Percentiles rank a stretch among this genome's conserved stretches.
Evolutionary conservation across 2,329 filamentous ascomycete species (phyloP).

Genomic region (Madurella mycetomatis): DNA sequence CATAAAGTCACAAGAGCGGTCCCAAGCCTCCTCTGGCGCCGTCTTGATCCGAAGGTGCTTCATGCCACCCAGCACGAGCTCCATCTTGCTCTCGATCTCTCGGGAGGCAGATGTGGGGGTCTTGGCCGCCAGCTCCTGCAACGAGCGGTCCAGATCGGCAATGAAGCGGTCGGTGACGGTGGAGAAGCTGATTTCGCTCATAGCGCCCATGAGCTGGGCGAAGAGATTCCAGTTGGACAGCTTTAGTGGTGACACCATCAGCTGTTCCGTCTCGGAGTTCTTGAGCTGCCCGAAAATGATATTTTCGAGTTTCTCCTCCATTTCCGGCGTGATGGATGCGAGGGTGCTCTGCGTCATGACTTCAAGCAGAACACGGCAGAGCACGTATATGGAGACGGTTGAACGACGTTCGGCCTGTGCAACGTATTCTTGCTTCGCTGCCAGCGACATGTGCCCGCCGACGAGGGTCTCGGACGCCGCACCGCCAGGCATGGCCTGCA

Average conservation of each 20-base stretch:
- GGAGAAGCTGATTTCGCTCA: conserved; percentile 88
- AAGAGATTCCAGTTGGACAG: conserved; percentile 96
- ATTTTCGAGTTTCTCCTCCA: conserved; percentile 88
- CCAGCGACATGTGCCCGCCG: conserved; percentile 36
- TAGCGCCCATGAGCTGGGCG: conserved; percentile 85
- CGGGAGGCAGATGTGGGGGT: conserved; percentile 53
- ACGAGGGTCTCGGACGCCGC: conserved; percentile 16
- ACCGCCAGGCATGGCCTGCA: conserved; percentile 42
- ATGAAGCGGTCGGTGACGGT: conserved; percentile 81
- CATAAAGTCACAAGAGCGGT: conserved; percentile 85
- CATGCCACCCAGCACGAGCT: conserved; percentile 87
- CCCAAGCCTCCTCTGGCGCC: conserved; percentile 70
- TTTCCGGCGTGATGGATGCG: conserved; percentile 76
- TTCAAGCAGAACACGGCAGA: conserved; percentile 89
- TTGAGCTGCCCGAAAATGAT: conserved; percentile 97
- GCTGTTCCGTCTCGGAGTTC: conserved; percentile 76
- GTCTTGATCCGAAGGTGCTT: conserved; percentile 77
- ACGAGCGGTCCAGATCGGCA: conserved; percentile 69
- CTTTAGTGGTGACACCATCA: conserved; percentile 72
- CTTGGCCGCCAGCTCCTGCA: conserved; percentile 71
- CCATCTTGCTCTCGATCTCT: conserved; percentile 75
- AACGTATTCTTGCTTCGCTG: conserved; percentile 64
- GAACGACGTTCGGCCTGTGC: conserved; percentile 82
- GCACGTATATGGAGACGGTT: conserved; percentile 90
- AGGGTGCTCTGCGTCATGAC: conserved; percentile 88